A percentile compares a stretch with the other conserved stretches of the same genome.
These are phyloP conservation scores for Beauveria rudraprayagi DNA, from an alignment of 2,329 filamentous ascomycete genomes.

Conservation along the genomic window DNA sequence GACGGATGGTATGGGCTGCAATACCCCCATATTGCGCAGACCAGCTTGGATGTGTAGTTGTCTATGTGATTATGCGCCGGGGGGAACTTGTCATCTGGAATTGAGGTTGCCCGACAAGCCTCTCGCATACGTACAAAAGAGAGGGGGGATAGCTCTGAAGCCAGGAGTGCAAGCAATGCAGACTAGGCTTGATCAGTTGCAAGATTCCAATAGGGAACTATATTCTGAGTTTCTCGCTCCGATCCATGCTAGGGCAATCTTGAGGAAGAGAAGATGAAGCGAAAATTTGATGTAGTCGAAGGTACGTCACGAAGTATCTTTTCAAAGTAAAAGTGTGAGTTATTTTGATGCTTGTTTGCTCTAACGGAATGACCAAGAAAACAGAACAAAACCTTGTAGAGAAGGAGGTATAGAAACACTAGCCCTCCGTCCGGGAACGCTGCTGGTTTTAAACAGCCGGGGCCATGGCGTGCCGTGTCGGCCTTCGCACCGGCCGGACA, in stretches of 20 bases:
- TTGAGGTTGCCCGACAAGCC: not conserved
- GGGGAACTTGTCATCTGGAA: not conserved
- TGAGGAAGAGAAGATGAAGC: too few relatives aligned
- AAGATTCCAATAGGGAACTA: too few relatives aligned
- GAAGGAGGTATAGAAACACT: not conserved
- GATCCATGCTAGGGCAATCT: too few relatives aligned
- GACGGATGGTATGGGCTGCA: conserved; percentile 2
- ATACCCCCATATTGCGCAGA: not conserved
- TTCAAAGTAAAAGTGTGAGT: not conserved
- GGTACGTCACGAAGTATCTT: not conserved
- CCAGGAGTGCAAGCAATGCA: too few relatives aligned
- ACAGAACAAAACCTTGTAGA: not conserved
- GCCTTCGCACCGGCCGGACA: not conserved
- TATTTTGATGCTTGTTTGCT: not conserved
- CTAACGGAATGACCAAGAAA: not conserved
- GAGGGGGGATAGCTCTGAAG: too few relatives aligned
- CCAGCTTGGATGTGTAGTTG: not conserved
- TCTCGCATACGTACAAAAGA: not conserved
- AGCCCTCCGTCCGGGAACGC: not conserved
- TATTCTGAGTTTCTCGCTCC: too few relatives aligned
- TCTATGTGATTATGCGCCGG: not conserved
- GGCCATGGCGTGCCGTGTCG: not conserved
- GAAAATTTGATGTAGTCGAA: not conserved
- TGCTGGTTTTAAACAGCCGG: not conserved
- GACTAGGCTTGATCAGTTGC: too few relatives aligned